Percentiles rank a stretch among this genome's conserved stretches.
Evolutionary conservation across 345 rosid species (phyloP).

Genomic region (Firmiana major): DNA sequence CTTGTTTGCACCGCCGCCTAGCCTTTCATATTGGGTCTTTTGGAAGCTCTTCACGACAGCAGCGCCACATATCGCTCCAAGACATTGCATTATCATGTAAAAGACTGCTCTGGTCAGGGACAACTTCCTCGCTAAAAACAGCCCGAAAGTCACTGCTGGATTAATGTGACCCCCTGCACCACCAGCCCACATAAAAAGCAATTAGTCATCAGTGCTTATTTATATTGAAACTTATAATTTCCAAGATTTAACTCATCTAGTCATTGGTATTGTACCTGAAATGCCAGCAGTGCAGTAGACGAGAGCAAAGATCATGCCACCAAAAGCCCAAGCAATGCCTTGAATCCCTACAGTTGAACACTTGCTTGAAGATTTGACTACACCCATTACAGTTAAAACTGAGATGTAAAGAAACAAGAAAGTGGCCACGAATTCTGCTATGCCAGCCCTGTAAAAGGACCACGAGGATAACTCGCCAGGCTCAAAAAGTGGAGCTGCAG

Average conservation of each 20-base stretch:
- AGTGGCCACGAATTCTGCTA: constrained; percentile 37
- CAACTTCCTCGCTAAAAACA: constrained; percentile 43
- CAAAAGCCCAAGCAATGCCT: constrained; percentile 46
- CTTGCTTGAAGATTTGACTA: constrained; percentile 28
- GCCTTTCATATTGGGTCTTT: constrained; percentile 22
- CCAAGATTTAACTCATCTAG: neutral
- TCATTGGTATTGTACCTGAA: constrained; percentile 22
- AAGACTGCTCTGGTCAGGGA: constrained; percentile 39
- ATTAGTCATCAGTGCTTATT: neutral
- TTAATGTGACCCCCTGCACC: constrained; percentile 47
- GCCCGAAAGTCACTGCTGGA: constrained; percentile 46
- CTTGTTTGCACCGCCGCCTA: constrained; percentile 41
- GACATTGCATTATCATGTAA: constrained; percentile 42
- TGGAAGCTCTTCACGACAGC: constrained; percentile 39
- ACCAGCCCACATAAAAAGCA: neutral
- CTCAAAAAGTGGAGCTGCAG: constrained; percentile 31
- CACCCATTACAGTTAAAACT: constrained; percentile 39
- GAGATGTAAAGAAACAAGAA: constrained; percentile 37
- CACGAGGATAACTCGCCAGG: constrained; percentile 28
- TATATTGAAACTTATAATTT: neutral
- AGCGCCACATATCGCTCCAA: constrained; percentile 43
- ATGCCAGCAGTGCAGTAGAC: constrained; percentile 45
- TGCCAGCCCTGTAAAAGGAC: constrained; percentile 40
- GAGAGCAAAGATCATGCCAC: constrained; percentile 45
- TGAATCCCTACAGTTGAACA: constrained; percentile 36